A percentile compares a stretch with the other conserved stretches of the same genome.
Evolutionary conservation across 805 yeast genomes (phyloP).

Genomic region (Myxozyma udenii): DNA sequence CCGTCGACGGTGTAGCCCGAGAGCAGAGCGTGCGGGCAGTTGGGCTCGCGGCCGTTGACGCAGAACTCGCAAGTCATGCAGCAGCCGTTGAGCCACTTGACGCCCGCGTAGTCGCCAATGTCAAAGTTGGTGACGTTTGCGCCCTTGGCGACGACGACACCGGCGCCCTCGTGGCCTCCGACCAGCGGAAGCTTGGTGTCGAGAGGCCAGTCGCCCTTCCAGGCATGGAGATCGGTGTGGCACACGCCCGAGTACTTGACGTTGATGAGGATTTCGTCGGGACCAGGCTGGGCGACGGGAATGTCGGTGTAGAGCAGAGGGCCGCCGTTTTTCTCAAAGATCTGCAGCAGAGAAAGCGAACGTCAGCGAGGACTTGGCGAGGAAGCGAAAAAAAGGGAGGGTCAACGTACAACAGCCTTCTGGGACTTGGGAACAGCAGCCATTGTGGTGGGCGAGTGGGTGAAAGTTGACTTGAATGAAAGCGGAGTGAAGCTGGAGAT

Average conservation of each 20-base stretch:
- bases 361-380: not conserved
- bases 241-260: slow-evolving; percentile 88
- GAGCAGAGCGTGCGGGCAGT: slow-evolving; percentile 65
- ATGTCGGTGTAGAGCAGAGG: slow-evolving; percentile 56
- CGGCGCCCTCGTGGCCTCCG: slow-evolving; percentile 91
- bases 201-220: slow-evolving; percentile 93
- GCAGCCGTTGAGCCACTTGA: slow-evolving; percentile 79
- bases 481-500: not conserved
- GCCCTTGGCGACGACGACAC: slow-evolving; percentile 77
- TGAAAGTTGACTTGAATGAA: not conserved
- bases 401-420: slow-evolving; percentile 52
- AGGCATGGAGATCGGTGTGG: slow-evolving; percentile 91
- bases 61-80: slow-evolving; percentile 78
- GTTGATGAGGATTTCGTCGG: slow-evolving; percentile 74
- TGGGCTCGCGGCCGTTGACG: slow-evolving; percentile 60
- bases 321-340: slow-evolving; percentile 29
- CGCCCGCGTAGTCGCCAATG: slow-evolving; percentile 77
- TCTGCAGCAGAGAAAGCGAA: not conserved
- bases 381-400: slow-evolving; percentile 1
- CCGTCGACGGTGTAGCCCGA: slow-evolving; percentile 91
- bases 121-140: slow-evolving; percentile 64
- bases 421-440: slow-evolving; percentile 57
- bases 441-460: not conserved
- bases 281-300: slow-evolving; percentile 75
- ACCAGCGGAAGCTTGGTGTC: slow-evolving; percentile 68